Percentiles rank a stretch among this genome's conserved stretches.
Conservation (phyloP, 352 stramenopile genomes). For the Phytopythium aichiense region DNA sequence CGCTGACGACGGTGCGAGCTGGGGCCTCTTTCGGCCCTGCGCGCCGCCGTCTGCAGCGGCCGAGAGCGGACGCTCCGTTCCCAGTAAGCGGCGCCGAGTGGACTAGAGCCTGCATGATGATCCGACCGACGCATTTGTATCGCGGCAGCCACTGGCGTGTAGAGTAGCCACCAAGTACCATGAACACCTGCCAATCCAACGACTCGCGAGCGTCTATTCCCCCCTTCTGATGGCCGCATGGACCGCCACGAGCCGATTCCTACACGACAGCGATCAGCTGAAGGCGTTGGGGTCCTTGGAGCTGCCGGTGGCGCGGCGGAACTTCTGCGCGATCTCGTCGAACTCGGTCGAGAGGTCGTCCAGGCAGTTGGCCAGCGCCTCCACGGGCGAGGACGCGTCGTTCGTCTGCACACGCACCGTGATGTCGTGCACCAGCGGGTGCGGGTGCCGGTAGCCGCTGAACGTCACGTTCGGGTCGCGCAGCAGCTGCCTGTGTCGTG, state of each 20-base stretch:
- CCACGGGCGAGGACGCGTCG: constrained; percentile 76
- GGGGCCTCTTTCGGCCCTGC: constrained; percentile 15
- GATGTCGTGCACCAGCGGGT: constrained; percentile 96
- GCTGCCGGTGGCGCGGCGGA: constrained; percentile 75
- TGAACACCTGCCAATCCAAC: background rate
- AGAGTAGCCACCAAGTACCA: background rate
- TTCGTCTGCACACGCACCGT: constrained; percentile 93
- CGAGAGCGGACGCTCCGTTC: background rate
- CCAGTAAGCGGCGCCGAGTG: constrained; percentile 3
- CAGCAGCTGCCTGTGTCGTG: constrained; percentile 69
- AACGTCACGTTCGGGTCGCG: constrained; percentile 88
- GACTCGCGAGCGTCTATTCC: background rate
- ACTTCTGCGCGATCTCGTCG: constrained; percentile 83
- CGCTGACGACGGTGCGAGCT: constrained; percentile 12
- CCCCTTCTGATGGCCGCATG: background rate
- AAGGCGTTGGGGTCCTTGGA: constrained; percentile 82
- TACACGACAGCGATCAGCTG: constrained; percentile 33
- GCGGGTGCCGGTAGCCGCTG: constrained; percentile 95
- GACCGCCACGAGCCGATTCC: too few species aligned
- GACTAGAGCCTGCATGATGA: background rate
- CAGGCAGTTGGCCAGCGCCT: constrained; percentile 77
- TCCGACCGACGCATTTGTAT: background rate
- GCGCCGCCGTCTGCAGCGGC: background rate
- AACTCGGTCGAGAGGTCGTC: constrained; percentile 87
- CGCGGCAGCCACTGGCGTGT: background rate